Evolutionary conservation across 305 asterid genomes (phyloP).

Genomic region (Salvia sclarea): DNA sequence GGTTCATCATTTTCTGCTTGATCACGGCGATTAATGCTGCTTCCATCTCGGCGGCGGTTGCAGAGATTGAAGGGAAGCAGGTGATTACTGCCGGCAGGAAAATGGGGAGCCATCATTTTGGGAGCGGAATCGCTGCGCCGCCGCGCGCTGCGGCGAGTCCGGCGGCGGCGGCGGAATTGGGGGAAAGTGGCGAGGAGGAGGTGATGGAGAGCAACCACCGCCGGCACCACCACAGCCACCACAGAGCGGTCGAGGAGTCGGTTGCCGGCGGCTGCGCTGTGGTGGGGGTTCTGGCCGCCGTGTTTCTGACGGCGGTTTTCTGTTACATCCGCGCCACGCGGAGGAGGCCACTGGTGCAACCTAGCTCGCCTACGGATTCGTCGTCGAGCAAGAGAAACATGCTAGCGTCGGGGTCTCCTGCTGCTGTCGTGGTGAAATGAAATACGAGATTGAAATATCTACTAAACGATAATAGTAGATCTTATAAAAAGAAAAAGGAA

Average conservation of each 20-base stretch:
- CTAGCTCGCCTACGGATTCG: slow-evolving; percentile 27
- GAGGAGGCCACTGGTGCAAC: slow-evolving; percentile 32
- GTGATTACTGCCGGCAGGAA: slow-evolving; percentile 31
- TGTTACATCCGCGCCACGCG: slow-evolving; percentile 65
- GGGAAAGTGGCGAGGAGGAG: slow-evolving; percentile 26
- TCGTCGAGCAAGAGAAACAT: background rate
- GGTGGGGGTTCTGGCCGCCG: slow-evolving; percentile 51
- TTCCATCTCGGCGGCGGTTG: slow-evolving; percentile 34
- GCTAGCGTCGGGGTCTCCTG: background rate
- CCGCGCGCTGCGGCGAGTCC: slow-evolving; percentile 29
- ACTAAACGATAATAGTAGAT: background rate
- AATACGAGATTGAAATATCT: background rate
- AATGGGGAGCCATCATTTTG: slow-evolving; percentile 33
- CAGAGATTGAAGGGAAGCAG: background rate
- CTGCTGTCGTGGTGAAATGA: background rate
- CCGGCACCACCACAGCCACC: slow-evolving; percentile 43
- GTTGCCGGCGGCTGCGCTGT: slow-evolving; percentile 50
- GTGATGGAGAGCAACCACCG: slow-evolving; percentile 33
- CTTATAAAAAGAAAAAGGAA: background rate
- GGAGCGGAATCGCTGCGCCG: slow-evolving; percentile 7
- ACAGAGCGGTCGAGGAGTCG: slow-evolving; percentile 44
- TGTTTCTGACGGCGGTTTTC: slow-evolving; percentile 50
- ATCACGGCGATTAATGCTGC: slow-evolving; percentile 32
- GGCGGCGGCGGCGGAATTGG: slow-evolving; percentile 13
- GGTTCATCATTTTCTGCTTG: slow-evolving; percentile 34